Base-by-base conservation (phyloP, 257 asterid genomes). In the Lycium barbarum region DNA sequence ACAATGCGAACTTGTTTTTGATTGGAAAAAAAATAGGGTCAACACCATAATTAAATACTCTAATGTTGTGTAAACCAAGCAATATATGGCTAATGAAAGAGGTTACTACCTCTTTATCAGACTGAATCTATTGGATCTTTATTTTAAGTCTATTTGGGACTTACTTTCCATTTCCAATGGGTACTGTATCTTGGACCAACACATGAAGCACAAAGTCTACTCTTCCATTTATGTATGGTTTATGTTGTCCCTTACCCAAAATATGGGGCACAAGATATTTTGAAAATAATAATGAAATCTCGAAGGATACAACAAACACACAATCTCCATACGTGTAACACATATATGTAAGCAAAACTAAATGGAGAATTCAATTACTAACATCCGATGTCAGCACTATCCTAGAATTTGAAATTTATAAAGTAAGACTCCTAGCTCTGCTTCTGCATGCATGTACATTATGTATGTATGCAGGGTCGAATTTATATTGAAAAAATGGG, bases 231-330 rank as follows among this genome's bases (percentile, higher is more conserved):
- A 76, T 76, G 51, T 76, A 22, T 13, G 47, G 82, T 43, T n/a
- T 11, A 40, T 72, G 40, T 74, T 74, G 43, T 74, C 40, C 17
- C n/a, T 14, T 74, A 7, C 81, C 62, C 45, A 74, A 74, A 74
- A 49, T 49, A 49, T 49, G 43, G 61, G 62, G 81, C 18, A 74
- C 81, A 9, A 63, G 38, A 22, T 22, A 49, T 40, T 70, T 70
- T 68, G 33, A 40, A 70, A 22, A 38, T 10, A 26, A 15, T 40
- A 17, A 70, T 40, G 54, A 38, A 38, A 38, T n/a, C 36, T 36
- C 12, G 59, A 54, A 54, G 14, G 6, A 54, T 54, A 54, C 59
- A 54, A 54, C 13, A 13, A 6, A 54, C 58, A 54, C 13, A 14
- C 13, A 51, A 9, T 51, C 13, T 51, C 8, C 0, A 35, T 26